Evolutionary conservation across 371 early-diverging fungal species (phyloP), one percentile per base, ranked within the genome.

Genomic region (Mucor saturninus): DNA sequence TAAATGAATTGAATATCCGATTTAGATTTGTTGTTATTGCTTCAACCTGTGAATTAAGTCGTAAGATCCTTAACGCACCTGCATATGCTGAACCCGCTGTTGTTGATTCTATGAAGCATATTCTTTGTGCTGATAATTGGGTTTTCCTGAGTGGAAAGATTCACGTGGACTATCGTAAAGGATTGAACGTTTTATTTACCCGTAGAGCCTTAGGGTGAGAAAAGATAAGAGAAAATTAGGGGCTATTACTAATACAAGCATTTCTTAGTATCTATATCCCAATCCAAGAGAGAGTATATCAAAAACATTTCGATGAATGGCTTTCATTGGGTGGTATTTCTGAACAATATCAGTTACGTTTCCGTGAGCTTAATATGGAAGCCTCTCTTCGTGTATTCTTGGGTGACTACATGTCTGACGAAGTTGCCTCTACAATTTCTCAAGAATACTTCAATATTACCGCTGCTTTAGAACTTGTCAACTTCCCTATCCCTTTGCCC

Each of bases 361-460:
- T 82, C 82, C 79, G 82, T 67, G 82, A 82, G 58, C 50, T 82
- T 38, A 82, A 82, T 51, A 79, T 82, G 79, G 79, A 82, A 62
- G 64, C 77, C 0, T 82, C 82, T 15, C 71, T 82, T 51, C 77
- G 79, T 63, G 84, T 83, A 32, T 83, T 83, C 38, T 61, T 81
- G 62, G 84, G 84, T 39, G 73, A 76, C 51, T 72, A 71, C 54
- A 80, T 83, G 72, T 69, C 75, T 5, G 76, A 77, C 31, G 71
- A 79, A 10, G 76, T 79, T 6, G 80, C 80, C 5, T 39, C 61
- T 29, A 69, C 68, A 14, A 82, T 81, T 56, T 83, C 84, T 14
- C 62, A 73, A 50, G 75, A 78, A 32, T 83, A 81, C 51, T 80
- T 80, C 60, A 76, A 80, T 37, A 81, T 83, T 58, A 83, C 84